Evolutionary conservation across 2,329 filamentous ascomycete species (phyloP).

Genomic region (Calonectria fujianensis): DNA sequence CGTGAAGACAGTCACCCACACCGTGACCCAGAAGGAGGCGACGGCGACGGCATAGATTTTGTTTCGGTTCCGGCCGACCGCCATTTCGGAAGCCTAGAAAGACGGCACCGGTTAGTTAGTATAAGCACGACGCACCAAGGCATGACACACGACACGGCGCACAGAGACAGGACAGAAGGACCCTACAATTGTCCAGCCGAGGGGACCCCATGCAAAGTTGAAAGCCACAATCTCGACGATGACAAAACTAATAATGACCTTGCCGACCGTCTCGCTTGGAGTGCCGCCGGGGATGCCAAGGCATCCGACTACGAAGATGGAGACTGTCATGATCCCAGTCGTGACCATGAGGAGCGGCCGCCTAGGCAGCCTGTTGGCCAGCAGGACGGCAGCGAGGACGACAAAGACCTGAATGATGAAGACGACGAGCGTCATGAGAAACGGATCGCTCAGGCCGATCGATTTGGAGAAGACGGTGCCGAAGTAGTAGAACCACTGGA

Average conservation of each 20-base stretch:
- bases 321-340: constrained; percentile 62
- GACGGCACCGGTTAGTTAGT: neutral
- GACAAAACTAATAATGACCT: constrained; percentile 64
- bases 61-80: constrained; percentile 66
- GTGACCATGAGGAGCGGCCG: constrained; percentile 62
- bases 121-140: neutral
- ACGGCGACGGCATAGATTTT: constrained; percentile 60
- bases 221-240: constrained; percentile 66
- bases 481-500: constrained; percentile 68
- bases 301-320: constrained; percentile 65
- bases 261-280: constrained; percentile 56
- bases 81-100: constrained; percentile 64
- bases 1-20: constrained; percentile 64
- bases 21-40: constrained; percentile 65
- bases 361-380: constrained; percentile 63
- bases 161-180: neutral
- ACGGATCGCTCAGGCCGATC: constrained; percentile 64
- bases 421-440: constrained; percentile 64
- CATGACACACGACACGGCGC: neutral
- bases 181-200: constrained; percentile 61
- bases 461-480: constrained; percentile 65
- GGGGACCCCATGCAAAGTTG: constrained; percentile 66
- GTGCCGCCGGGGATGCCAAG: constrained; percentile 60
- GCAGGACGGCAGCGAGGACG: constrained; percentile 61
- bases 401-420: constrained; percentile 66